These are phyloP conservation scores for Penicillium sp. DNA, from an alignment of 2,329 filamentous ascomycete genomes.

Conservation along the genomic window DNA sequence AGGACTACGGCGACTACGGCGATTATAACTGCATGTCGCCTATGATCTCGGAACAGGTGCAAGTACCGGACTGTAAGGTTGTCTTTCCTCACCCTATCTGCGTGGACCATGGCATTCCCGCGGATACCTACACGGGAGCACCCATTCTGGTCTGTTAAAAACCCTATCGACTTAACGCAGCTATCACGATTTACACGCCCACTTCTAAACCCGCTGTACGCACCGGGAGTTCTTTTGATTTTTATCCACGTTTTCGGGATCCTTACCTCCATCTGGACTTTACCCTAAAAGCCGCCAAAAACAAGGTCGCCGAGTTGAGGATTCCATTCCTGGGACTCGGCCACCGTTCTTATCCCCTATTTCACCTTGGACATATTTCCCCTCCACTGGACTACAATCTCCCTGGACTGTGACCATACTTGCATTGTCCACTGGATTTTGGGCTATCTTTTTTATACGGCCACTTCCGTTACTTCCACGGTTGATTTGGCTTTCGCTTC, in stretches of 20 bases:
- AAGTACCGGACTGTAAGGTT: slow-evolving; percentile 31
- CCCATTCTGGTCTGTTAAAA: slow-evolving; percentile 32
- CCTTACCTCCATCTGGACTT: not conserved
- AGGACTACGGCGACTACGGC: slow-evolving; percentile 38
- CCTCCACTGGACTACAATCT: not conserved
- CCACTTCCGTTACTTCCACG: not conserved
- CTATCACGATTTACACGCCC: slow-evolving; percentile 8
- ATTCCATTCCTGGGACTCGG: slow-evolving; percentile 16
- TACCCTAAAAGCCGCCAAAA: slow-evolving; percentile 13
- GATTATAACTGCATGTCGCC: slow-evolving; percentile 39
- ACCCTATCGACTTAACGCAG: slow-evolving; percentile 12
- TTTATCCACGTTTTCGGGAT: slow-evolving; percentile 3
- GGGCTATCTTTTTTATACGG: not conserved
- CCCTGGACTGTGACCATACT: slow-evolving; percentile 3
- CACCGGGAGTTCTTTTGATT: slow-evolving; percentile 1
- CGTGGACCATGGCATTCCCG: slow-evolving; percentile 31
- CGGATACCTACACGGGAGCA: slow-evolving; percentile 25
- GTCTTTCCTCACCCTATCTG: slow-evolving; percentile 30
- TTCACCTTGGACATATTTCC: slow-evolving; percentile 11
- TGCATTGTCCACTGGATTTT: slow-evolving; percentile 14
- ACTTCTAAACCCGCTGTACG: not conserved
- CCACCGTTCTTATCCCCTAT: slow-evolving; percentile 10
- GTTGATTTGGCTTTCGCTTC: slow-evolving; percentile 11
- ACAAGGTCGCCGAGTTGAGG: slow-evolving; percentile 13
- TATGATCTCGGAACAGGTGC: slow-evolving; percentile 33